Base-by-base conservation (phyloP, 176 grass and related monocot species). In the Avena eriantha region DNA sequence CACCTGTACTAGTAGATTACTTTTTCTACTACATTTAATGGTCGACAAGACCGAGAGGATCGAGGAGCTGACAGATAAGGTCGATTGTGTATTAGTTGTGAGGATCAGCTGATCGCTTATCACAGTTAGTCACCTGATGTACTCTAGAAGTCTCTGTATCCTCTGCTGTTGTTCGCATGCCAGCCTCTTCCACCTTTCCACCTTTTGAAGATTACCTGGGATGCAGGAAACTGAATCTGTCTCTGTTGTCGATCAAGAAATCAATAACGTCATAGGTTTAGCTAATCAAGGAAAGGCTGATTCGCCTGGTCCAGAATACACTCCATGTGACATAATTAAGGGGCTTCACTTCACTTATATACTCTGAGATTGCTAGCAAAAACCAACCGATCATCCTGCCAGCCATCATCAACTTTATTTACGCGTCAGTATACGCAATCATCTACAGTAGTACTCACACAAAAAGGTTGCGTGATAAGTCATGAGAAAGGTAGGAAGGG, bases 391-490 rank as follows among this genome's bases (percentile, higher is more conserved):
- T 55, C 53, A 55, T 55, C 51, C 16, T 19, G 50, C 14, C 3
- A 50, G 50, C 14, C 3, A 50, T 14, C 12, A 17, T 17, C 3
- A 16, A 53, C 50, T 53, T 53, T 77, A 12, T 53, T 53, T 77
- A 12, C 65, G 43, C 24, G 39, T 33, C 4, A 21, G 11, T 55
- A 39, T 5, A 51, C 29, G 24, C 60, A 10, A n/a, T 82, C 14
- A 36, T 69, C 8, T 26, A 81, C 5, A 41, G 6, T 41, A 41
- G 15, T n/a, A n/a, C n/a, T n/a, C 17, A 16, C 22, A 48, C 36
- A 12, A 2, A 81, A 85, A 76, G 67, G 83, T 36, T 50, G 13
- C 10, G 23, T 81, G 77, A 90, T 86, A 82, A 82, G 78, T 90
- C 83, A 82, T 63, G 83, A 54, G 72, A 90, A 82, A 90, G 79